Evolutionary conservation across 768 basidiomycete species (phyloP), one percentile per base, ranked within the genome.

Genomic region (Mycena venus): DNA sequence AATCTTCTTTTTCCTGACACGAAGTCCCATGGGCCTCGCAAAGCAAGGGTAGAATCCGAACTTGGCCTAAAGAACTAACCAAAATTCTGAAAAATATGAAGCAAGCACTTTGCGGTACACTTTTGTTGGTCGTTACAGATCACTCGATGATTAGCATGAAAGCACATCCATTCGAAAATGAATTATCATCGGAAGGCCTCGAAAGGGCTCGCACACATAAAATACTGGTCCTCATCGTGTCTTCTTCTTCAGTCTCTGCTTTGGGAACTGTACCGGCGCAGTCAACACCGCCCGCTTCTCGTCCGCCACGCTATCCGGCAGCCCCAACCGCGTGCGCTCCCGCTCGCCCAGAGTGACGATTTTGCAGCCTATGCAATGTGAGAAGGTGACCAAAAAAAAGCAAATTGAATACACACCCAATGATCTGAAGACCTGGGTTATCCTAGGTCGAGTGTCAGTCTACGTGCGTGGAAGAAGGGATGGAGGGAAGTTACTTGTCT

Each of bases 231-330:
- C 27, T 56, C 38, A 63, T 44, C 62, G 67, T 38, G 77, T 82
- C 74, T 82, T 86, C 78, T 84, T 83, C 79, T 84, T 84, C 59
- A 83, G 79, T 70, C 83, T 82, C 25, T 89, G 87, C 79, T 94
- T 95, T 0, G 96, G 97, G 84, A 98, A 98, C 73, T 90, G 87
- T 1, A 98, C 87, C 3, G 97, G 97, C 0, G 91, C 89, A 51
- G 84, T 90, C 67, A 99, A 86, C 0, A 93, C 85, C 0, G 96
- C 97, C 65, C 92, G 88, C 79, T 94, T 94, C 49, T 88, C 88
- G 42, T 89, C 90, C 10, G 88, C 91, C 3, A 90, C 90, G 36
- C 86, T 88, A 56, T 92, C 88, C 0, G 93, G 88, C 23, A 96
- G 83, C 12, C 95, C 94, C 42, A 94, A 86, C 73, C 88, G 86